phyloP scores from a whole-genome alignment of 768 basidiomycete species.

The Leccinum olivaceopallidum region DNA sequence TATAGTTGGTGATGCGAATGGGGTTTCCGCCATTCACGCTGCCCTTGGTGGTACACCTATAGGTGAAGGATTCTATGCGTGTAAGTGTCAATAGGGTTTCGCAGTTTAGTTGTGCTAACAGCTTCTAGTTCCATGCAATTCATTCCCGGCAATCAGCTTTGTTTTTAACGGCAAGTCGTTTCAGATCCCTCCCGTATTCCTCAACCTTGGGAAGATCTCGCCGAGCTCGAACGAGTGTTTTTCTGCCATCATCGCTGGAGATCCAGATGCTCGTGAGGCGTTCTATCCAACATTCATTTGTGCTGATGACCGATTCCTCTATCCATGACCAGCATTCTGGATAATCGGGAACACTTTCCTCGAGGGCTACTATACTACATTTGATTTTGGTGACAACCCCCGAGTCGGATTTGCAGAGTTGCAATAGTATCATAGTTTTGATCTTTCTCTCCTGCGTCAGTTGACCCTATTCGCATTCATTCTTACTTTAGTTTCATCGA shows the following conservation, averaged over 20 bases:
- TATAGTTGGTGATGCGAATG: no score
- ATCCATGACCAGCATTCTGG: slow-evolving; percentile 14
- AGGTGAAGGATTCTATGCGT: no score
- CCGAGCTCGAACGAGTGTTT: slow-evolving; percentile 29
- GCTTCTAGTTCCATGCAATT: background rate
- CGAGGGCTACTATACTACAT: slow-evolving; percentile 42
- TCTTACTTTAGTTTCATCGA: no score
- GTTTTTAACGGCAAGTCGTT: background rate
- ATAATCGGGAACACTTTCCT: slow-evolving; percentile 36
- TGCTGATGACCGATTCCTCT: slow-evolving; percentile 2
- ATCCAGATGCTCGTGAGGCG: background rate
- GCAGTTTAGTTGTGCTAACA: background rate
- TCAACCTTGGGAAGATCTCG: slow-evolving; percentile 40
- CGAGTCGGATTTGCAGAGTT: slow-evolving; percentile 39
- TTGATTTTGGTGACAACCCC: slow-evolving; percentile 34
- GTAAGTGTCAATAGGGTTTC: no score
- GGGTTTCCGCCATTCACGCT: no score
- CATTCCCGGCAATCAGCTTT: background rate
- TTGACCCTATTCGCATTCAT: no score
- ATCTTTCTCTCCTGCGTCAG: no score
- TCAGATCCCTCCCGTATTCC: background rate
- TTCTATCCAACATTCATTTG: background rate
- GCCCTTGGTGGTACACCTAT: no score
- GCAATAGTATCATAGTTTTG: background rate
- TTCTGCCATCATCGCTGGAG: slow-evolving; percentile 15